Conservation (phyloP, 257 asterid genomes). For the Penstemon newberryi region DNA sequence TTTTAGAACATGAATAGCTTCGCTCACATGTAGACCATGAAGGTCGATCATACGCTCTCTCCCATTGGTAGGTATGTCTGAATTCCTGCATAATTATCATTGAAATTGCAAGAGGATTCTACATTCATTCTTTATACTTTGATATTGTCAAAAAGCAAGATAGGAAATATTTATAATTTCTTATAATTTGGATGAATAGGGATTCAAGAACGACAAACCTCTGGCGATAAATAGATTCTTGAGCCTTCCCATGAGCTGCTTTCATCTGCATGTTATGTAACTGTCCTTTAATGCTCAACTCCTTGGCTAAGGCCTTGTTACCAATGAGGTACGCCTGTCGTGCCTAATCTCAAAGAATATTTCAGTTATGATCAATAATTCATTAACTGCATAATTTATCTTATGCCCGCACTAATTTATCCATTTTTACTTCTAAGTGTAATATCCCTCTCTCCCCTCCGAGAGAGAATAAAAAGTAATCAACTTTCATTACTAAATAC, state of each 20-base stretch:
- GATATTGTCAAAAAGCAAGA: slow-evolving; percentile 7
- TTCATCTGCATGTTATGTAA: slow-evolving; percentile 96
- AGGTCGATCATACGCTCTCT: slow-evolving; percentile 91
- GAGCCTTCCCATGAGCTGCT: slow-evolving; percentile 93
- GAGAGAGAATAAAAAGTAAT: neutral
- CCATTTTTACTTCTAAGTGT: no score
- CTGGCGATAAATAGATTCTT: slow-evolving; percentile 79
- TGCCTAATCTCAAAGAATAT: slow-evolving; percentile 59
- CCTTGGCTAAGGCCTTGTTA: slow-evolving; percentile 98
- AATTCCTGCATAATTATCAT: slow-evolving; percentile 54
- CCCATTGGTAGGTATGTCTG: slow-evolving; percentile 58
- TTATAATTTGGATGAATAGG: neutral
- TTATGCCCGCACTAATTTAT: no score
- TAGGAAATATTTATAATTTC: neutral
- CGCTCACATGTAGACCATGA: slow-evolving; percentile 93
- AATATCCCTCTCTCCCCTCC: no score
- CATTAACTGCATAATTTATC: no score
- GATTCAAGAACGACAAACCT: slow-evolving; percentile 52
- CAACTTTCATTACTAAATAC: neutral
- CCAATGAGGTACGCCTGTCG: slow-evolving; percentile 92
- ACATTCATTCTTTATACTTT: neutral
- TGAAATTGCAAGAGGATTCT: neutral
- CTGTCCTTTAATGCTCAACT: slow-evolving; percentile 93
- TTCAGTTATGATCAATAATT: slow-evolving; percentile 29
- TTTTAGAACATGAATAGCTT: slow-evolving; percentile 88